These are phyloP conservation scores for Aspergillus chevalieri DNA, from an alignment of 2,329 filamentous ascomycete species.

Conservation along the genomic window DNA sequence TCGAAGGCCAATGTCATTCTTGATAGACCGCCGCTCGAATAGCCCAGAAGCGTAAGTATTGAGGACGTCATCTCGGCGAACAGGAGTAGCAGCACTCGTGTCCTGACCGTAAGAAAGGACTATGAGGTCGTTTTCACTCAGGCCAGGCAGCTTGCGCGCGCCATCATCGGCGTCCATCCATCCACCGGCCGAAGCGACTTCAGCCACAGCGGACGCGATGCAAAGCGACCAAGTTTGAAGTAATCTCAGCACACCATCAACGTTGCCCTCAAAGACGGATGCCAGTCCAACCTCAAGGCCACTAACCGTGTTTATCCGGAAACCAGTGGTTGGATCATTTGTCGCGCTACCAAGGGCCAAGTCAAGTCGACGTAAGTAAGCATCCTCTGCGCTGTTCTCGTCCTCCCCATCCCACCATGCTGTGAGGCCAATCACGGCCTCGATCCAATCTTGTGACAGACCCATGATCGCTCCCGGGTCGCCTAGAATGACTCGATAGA, in stretches of 20 bases:
- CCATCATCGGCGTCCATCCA: slow-evolving; percentile 65
- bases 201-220: slow-evolving; percentile 69
- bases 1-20: slow-evolving; percentile 34
- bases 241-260: slow-evolving; percentile 68
- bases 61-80: slow-evolving; percentile 74
- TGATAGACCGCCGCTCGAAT: slow-evolving; percentile 29
- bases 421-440: slow-evolving; percentile 74
- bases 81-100: slow-evolving; percentile 36
- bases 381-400: slow-evolving; percentile 54
- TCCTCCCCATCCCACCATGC: slow-evolving; percentile 90
- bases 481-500: slow-evolving; percentile 78
- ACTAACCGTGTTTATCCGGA: slow-evolving; percentile 70
- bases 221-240: slow-evolving; percentile 75
- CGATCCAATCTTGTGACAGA: slow-evolving; percentile 82
- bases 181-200: slow-evolving; percentile 73
- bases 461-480: slow-evolving; percentile 68
- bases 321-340: slow-evolving; percentile 56
- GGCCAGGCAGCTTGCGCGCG: slow-evolving; percentile 55
- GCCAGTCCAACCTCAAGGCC: slow-evolving; percentile 75
- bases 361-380: slow-evolving; percentile 68
- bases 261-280: slow-evolving; percentile 74
- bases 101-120: slow-evolving; percentile 66
- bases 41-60: slow-evolving; percentile 67
- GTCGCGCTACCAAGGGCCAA: slow-evolving; percentile 62
- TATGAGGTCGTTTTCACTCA: slow-evolving; percentile 75